Evolutionary conservation across 208 protist species (phyloP).

Genomic region (Phytomonas francai): DNA sequence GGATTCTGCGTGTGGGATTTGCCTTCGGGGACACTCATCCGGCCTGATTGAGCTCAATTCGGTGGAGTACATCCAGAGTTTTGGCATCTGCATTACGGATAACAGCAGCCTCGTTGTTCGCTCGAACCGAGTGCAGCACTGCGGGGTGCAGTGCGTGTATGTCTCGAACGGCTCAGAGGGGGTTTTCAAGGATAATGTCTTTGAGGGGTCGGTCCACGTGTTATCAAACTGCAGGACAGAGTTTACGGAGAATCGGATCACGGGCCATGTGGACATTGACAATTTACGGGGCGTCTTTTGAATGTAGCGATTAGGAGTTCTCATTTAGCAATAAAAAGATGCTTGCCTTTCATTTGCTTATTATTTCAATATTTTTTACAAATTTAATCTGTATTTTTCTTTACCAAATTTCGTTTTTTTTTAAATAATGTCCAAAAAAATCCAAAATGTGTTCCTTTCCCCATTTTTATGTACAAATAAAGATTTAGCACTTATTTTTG

Average conservation of each 20-base stretch:
- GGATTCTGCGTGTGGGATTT: constrained; percentile 72
- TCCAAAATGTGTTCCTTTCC: background rate
- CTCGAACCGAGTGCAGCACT: constrained; percentile 58
- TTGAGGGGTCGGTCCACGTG: constrained; percentile 76
- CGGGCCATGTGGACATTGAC: constrained; percentile 51
- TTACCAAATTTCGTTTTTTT: background rate
- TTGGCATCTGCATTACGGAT: constrained; percentile 70
- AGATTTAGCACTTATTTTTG: background rate
- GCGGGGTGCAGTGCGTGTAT: constrained; percentile 67
- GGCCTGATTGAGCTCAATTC: constrained; percentile 69
- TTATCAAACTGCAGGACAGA: constrained; percentile 35
- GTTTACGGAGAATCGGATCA: constrained; percentile 61
- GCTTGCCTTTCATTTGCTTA: background rate
- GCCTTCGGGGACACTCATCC: constrained; percentile 32
- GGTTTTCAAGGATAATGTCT: constrained; percentile 60
- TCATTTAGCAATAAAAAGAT: background rate
- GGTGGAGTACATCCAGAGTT: constrained; percentile 67
- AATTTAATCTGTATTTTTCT: background rate
- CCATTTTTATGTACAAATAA: background rate
- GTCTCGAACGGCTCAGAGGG: constrained; percentile 54
- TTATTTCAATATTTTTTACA: background rate
- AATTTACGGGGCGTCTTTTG: constrained; percentile 36
- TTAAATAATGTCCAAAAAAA: background rate
- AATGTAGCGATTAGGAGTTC: background rate
- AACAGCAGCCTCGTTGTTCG: constrained; percentile 62